phyloP scores from a whole-genome alignment of 192 early-diverging fungal genomes.

The Obelidium mucronatum region DNA sequence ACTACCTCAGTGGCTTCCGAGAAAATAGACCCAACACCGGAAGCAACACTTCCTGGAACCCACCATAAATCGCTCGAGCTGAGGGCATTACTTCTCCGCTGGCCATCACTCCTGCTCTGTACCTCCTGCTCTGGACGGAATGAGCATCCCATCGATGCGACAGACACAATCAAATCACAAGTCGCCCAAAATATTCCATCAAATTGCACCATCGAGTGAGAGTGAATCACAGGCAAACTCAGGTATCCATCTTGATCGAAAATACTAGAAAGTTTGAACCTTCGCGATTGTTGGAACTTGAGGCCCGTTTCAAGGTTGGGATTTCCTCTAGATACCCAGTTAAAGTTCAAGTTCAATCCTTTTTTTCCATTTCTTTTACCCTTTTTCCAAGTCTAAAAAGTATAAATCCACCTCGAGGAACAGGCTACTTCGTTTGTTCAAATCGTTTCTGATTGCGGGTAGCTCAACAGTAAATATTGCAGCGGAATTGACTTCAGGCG shows the following conservation, averaged over 20 bases:
- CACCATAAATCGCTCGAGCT: neutral
- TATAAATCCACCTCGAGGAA: slow-evolving; percentile 28
- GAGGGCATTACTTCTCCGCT: too few relatives aligned
- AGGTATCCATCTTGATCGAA: neutral
- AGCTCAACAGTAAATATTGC: slow-evolving; percentile 11
- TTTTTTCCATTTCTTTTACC: too few relatives aligned
- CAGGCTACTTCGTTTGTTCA: neutral
- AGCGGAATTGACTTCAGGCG: neutral
- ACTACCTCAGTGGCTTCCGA: neutral
- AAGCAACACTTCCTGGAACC: neutral
- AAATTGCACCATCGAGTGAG: slow-evolving; percentile 17
- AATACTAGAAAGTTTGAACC: slow-evolving; percentile 22
- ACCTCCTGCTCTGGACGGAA: too few relatives aligned
- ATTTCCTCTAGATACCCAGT: too few relatives aligned
- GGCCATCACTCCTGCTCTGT: too few relatives aligned
- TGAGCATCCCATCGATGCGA: slow-evolving; percentile 1
- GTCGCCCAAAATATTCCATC: slow-evolving; percentile 28
- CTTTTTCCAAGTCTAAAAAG: neutral
- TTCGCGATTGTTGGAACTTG: slow-evolving; percentile 29
- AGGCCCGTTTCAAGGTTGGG: too few relatives aligned
- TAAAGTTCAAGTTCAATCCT: too few relatives aligned
- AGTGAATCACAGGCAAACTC: slow-evolving; percentile 7
- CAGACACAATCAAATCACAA: slow-evolving; percentile 26
- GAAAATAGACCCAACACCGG: neutral
- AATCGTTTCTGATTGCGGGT: neutral